A percentile compares a stretch with the other conserved stretches of the same genome.
phyloP scores from a whole-genome alignment of 1,284 basidiomycete genomes.

The Tilletiaria anomala region DNA sequence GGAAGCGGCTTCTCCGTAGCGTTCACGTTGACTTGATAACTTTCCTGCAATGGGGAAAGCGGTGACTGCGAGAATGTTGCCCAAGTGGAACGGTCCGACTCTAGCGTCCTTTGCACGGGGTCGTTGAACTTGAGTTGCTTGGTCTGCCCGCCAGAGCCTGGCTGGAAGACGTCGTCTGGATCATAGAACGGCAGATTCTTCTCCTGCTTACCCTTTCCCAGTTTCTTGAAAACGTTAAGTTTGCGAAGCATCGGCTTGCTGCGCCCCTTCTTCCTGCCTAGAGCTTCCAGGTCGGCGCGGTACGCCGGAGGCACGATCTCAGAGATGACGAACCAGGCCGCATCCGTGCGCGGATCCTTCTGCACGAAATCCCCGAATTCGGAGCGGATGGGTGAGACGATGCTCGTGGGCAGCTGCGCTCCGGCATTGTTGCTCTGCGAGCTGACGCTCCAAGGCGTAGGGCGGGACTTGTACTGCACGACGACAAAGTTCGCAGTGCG shows the following conservation, averaged over 20 bases:
- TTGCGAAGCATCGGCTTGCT: conserved; percentile 32
- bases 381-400: too few species aligned
- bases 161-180: conserved; percentile 14
- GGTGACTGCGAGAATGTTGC: conserved; percentile 5
- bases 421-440: too few species aligned
- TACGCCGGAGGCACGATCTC: conserved; percentile 34
- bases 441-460: conserved; percentile 14
- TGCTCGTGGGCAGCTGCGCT: too few species aligned
- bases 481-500: conserved; percentile 35
- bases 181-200: conserved; percentile 2
- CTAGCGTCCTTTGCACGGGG: too few species aligned
- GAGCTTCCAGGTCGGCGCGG: conserved; percentile 20
- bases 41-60: conserved; percentile 1
- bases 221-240: conserved; percentile 26
- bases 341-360: conserved; percentile 14
- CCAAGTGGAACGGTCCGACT: too few species aligned
- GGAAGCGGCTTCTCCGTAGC: too few species aligned
- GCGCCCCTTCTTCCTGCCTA: conserved; percentile 10
- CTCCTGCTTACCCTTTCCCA: conserved; percentile 5
- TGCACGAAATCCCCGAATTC: background rate
- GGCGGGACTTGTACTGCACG: conserved; percentile 27
- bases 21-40: too few species aligned
- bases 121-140: conserved; percentile 19
- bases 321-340: conserved; percentile 35
- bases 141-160: conserved; percentile 18